Percentiles rank a stretch among this genome's conserved stretches.
Conservation (phyloP, 1,139 yeast genomes). For the Saccharomyces hybrid region DNA sequence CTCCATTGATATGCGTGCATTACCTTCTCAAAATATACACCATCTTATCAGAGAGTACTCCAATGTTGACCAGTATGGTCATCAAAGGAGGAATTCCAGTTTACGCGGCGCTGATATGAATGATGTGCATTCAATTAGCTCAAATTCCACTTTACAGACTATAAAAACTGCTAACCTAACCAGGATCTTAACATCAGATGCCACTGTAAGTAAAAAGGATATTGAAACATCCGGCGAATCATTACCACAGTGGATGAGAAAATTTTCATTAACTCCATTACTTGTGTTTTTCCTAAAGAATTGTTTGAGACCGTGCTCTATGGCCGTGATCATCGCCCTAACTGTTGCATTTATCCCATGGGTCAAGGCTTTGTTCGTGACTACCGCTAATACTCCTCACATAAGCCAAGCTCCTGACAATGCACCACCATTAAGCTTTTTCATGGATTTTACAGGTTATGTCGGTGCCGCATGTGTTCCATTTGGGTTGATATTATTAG, state of each 20-base stretch:
- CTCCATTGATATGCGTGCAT: constrained; percentile 33
- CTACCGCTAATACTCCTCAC: constrained; percentile 29
- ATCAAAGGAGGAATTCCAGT: constrained; percentile 15
- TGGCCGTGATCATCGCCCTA: constrained; percentile 55
- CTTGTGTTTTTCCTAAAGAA: constrained; percentile 43
- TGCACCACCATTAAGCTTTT: constrained; percentile 69
- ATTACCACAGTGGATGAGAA: constrained; percentile 24
- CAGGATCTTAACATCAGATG: constrained; percentile 31
- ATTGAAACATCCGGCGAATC: constrained; percentile 28
- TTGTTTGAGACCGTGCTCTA: constrained; percentile 62
- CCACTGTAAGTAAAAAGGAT: constrained; percentile 28
- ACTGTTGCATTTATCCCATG: constrained; percentile 79
- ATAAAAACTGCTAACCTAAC: constrained; percentile 19
- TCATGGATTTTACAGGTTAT: constrained; percentile 69
- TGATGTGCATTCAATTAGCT: not conserved
- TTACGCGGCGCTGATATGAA: constrained; percentile 4
- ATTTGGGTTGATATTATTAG: constrained; percentile 65
- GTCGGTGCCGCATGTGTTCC: constrained; percentile 85
- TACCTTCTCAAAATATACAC: constrained; percentile 45
- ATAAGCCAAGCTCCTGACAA: constrained; percentile 71
- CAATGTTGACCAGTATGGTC: constrained; percentile 36
- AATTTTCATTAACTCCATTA: constrained; percentile 25
- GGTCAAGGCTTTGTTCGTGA: constrained; percentile 69
- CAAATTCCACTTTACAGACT: not conserved
- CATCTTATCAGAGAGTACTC: constrained; percentile 60